Evolutionary conservation across 129 eudicot genomes (phyloP).

Genomic region (Silybum marianum): DNA sequence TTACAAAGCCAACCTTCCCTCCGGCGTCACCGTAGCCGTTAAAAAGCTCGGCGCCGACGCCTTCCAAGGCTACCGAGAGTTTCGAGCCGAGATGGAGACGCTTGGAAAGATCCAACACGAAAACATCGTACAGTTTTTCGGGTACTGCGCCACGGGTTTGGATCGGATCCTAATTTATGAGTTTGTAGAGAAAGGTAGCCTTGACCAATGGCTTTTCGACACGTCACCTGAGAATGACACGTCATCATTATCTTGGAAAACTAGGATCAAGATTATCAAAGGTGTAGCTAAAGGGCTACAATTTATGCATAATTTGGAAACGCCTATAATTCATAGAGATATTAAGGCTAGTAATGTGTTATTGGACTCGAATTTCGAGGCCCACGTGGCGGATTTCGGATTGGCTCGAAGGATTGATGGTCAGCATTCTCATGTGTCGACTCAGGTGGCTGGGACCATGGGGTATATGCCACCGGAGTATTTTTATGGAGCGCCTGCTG

Average conservation of each 20-base stretch:
- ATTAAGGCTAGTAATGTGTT: conserved; percentile 86
- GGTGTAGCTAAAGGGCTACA: conserved; percentile 74
- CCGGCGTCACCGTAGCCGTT: conserved; percentile 63
- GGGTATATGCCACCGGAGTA: conserved; percentile 99
- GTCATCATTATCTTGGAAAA: conserved; percentile 62
- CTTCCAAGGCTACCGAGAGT: conserved; percentile 87
- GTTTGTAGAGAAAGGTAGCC: conserved; percentile 71
- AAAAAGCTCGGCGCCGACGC: conserved; percentile 73
- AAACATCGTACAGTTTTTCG: conserved; percentile 68
- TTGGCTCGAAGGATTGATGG: conserved; percentile 62
- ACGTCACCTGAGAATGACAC: conserved; percentile 29
- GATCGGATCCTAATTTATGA: conserved; percentile 85
- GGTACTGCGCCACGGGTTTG: conserved; percentile 56
- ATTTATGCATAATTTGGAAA: conserved; percentile 67
- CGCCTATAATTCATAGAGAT: conserved; percentile 77
- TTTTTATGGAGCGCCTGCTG: conserved; percentile 49
- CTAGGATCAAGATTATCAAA: conserved; percentile 47
- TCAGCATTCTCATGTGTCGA: conserved; percentile 73
- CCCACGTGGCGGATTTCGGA: conserved; percentile 95
- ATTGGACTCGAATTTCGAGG: conserved; percentile 57
- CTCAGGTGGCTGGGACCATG: conserved; percentile 95
- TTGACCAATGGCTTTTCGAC: conserved; percentile 87
- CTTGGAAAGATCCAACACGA: conserved; percentile 70
- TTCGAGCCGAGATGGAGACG: conserved; percentile 93
- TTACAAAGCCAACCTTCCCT: conserved; percentile 58